phyloP scores from a whole-genome alignment of 1,139 yeast genomes.

The Saccharomyces hybrid region DNA sequence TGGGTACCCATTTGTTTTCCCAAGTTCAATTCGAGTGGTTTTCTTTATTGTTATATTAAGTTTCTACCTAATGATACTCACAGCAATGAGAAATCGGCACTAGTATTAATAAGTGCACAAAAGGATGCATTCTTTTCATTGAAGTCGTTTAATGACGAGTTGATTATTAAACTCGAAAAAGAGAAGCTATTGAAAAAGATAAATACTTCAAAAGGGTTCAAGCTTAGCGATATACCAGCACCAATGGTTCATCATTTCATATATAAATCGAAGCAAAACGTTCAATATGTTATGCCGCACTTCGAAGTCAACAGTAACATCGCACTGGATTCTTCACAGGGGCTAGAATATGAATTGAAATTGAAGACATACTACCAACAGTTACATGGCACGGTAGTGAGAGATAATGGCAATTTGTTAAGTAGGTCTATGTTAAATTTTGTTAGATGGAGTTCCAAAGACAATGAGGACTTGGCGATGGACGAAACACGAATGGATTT shows the following conservation, averaged over 20 bases:
- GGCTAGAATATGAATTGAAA: constrained; percentile 15
- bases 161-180: constrained; percentile 33
- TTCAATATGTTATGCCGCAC: constrained; percentile 45
- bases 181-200: constrained; percentile 32
- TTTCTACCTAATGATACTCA: constrained; percentile 33
- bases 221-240: constrained; percentile 47
- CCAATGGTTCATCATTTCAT: constrained; percentile 71
- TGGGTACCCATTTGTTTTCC: constrained; percentile 96
- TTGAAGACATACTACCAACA: constrained; percentile 24
- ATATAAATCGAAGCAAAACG: constrained; percentile 57
- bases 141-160: constrained; percentile 48
- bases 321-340: neutral
- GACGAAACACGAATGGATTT: constrained; percentile 1
- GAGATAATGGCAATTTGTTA: constrained; percentile 21
- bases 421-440: constrained; percentile 25
- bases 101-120: constrained; percentile 73
- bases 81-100: constrained; percentile 39
- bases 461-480: constrained; percentile 10
- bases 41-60: constrained; percentile 70
- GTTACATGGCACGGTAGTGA: constrained; percentile 19
- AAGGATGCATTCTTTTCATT: constrained; percentile 74
- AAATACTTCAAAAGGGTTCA: constrained; percentile 32
- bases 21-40: constrained; percentile 80
- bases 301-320: constrained; percentile 9
- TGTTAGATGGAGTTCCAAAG: constrained; percentile 31